phyloP scores from a whole-genome alignment of 352 stramenopile genomes.

The Phytophthora pisi region DNA sequence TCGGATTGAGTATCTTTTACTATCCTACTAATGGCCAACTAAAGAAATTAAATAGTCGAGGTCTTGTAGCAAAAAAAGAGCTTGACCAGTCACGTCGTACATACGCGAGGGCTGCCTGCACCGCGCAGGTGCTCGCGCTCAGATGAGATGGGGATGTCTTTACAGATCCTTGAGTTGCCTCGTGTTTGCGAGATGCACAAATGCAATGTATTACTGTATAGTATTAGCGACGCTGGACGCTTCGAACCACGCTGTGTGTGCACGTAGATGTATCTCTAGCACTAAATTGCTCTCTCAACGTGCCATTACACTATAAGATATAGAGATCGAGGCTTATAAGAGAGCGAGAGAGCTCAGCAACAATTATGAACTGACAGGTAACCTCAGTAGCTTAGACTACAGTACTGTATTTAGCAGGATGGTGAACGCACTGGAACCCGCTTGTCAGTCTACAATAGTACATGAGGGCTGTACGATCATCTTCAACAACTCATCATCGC shows the following conservation, averaged over 20 bases:
- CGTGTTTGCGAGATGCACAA: not conserved
- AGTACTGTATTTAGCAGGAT: too few relatives aligned
- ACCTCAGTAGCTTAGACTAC: too few relatives aligned
- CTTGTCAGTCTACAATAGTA: too few relatives aligned
- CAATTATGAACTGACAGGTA: too few relatives aligned
- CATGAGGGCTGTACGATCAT: too few relatives aligned
- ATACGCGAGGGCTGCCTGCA: not conserved
- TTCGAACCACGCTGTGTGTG: not conserved
- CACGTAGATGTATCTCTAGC: not conserved
- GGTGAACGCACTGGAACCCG: too few relatives aligned
- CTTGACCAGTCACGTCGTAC: not conserved
- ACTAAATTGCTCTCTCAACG: too few relatives aligned
- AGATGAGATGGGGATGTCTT: constrained; percentile 1
- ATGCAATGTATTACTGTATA: not conserved
- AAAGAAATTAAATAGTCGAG: constrained; percentile 4
- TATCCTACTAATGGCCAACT: not conserved
- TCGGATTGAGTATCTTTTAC: not conserved
- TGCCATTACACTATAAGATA: too few relatives aligned
- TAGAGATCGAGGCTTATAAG: too few relatives aligned
- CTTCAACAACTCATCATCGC: not conserved
- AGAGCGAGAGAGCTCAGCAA: too few relatives aligned
- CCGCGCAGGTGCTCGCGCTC: not conserved
- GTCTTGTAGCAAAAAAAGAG: not conserved
- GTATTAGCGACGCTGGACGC: too few relatives aligned
- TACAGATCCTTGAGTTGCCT: not conserved